Conservation (phyloP, 1,284 basidiomycete species). For the Takashimella tepidaria region DNA sequence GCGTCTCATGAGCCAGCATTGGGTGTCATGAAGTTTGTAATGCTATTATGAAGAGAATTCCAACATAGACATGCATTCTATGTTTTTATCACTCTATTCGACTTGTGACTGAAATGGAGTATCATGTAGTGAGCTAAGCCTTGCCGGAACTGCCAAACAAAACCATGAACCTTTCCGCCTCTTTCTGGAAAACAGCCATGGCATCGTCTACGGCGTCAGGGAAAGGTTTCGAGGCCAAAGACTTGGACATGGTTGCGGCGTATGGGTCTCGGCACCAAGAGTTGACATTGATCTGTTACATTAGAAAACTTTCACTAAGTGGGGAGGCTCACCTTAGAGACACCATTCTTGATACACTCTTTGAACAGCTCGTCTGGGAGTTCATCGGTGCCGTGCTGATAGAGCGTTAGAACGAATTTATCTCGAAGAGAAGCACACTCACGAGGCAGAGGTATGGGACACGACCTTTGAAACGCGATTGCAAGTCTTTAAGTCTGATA, state of each 20-base stretch:
- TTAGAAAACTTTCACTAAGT: neutral
- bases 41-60: neutral
- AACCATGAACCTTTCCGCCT: conserved; percentile 39
- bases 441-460: conserved; percentile 30
- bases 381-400: conserved; percentile 46
- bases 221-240: conserved; percentile 36
- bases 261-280: conserved; percentile 48
- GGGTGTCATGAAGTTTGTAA: conserved; percentile 1
- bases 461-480: conserved; percentile 26
- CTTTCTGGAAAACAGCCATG: conserved; percentile 37
- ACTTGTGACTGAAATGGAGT: too few relatives aligned
- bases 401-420: neutral
- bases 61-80: neutral
- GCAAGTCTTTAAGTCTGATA: conserved; percentile 26
- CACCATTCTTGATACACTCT: conserved; percentile 42
- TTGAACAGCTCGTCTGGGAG: conserved; percentile 42
- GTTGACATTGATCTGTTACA: conserved; percentile 47
- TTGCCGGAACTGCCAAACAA: conserved; percentile 41
- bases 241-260: conserved; percentile 29
- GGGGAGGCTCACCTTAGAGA: conserved; percentile 42
- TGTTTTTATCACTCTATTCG: too few relatives aligned
- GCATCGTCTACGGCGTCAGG: conserved; percentile 46
- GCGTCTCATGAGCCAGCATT: conserved; percentile 45
- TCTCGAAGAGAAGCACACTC: neutral
- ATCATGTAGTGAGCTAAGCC: conserved; percentile 26